Conservation (phyloP, 441 rosid genomes). For the Viola pubescens region DNA sequence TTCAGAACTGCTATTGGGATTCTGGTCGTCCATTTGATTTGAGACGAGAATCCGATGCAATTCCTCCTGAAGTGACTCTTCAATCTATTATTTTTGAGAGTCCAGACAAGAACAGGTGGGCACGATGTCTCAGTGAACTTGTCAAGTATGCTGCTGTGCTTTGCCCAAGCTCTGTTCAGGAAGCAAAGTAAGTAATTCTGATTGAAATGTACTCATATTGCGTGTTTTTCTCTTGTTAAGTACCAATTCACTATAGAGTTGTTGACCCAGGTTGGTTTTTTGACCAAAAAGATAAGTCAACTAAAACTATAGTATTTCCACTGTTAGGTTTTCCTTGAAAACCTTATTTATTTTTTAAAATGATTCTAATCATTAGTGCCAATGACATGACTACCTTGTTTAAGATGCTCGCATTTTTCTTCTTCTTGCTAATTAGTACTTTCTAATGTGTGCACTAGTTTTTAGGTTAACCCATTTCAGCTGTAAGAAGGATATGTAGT, state of each 20-base stretch:
- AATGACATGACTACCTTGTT: too few relatives aligned
- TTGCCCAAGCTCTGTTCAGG: constrained; percentile 92
- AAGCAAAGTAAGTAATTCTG: constrained; percentile 68
- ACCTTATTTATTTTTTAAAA: too few relatives aligned
- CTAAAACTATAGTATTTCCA: background rate
- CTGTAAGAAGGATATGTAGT: background rate
- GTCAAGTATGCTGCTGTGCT: constrained; percentile 94
- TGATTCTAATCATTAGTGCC: too few relatives aligned
- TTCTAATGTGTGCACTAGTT: too few relatives aligned
- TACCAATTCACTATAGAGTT: background rate
- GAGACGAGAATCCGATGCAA: constrained; percentile 80
- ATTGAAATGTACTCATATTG: background rate
- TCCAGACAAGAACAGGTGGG: constrained; percentile 99
- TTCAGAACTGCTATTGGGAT: constrained; percentile 97
- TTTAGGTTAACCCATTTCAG: too few relatives aligned
- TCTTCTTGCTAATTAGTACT: too few relatives aligned
- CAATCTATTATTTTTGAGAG: constrained; percentile 95
- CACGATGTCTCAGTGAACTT: constrained; percentile 93
- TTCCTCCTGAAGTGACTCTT: constrained; percentile 93
- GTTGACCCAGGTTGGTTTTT: background rate
- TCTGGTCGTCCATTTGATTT: constrained; percentile 92
- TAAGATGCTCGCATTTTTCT: background rate
- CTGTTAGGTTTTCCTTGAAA: background rate
- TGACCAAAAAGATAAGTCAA: too few relatives aligned
- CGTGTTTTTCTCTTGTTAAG: constrained; percentile 16